Percentiles rank a stretch among this genome's conserved stretches.
Evolutionary conservation across 1,284 basidiomycete species (phyloP).

Genomic region (Kalmanozyma brasiliensis): DNA sequence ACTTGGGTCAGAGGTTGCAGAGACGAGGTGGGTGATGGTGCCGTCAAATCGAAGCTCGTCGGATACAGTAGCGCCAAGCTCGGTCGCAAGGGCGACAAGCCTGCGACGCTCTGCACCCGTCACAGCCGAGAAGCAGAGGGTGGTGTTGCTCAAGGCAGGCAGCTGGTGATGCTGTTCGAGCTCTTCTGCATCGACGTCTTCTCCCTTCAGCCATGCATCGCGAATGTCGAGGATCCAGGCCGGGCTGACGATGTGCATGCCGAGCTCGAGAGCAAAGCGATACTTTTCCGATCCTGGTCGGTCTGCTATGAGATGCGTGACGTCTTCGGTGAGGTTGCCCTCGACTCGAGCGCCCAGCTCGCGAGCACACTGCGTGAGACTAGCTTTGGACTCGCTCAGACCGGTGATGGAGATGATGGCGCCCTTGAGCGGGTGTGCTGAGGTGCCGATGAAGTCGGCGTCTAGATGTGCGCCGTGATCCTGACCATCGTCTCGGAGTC

Average conservation of each 20-base stretch:
- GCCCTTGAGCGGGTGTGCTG: slow-evolving; percentile 74
- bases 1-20: slow-evolving; percentile 70
- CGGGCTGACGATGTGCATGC: slow-evolving; percentile 78
- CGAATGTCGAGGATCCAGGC: slow-evolving; percentile 79
- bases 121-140: slow-evolving; percentile 73
- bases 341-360: slow-evolving; percentile 78
- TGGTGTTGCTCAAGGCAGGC: slow-evolving; percentile 75
- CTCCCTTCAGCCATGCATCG: slow-evolving; percentile 78
- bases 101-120: slow-evolving; percentile 25
- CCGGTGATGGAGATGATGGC: slow-evolving; percentile 79
- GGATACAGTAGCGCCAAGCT: slow-evolving; percentile 38
- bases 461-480: slow-evolving; percentile 57
- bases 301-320: slow-evolving; percentile 81
- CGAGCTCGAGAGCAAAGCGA: slow-evolving; percentile 79
- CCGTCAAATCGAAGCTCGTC: slow-evolving; percentile 67
- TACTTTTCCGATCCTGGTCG: slow-evolving; percentile 82
- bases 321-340: slow-evolving; percentile 78
- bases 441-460: slow-evolving; percentile 55
- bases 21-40: slow-evolving; percentile 68
- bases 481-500: slow-evolving; percentile 61
- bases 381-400: slow-evolving; percentile 74
- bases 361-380: slow-evolving; percentile 77
- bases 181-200: slow-evolving; percentile 77
- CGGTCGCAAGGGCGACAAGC: slow-evolving; percentile 28
- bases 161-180: slow-evolving; percentile 74